Conservation (phyloP, 2,329 filamentous ascomycete genomes). For the Neonectria hederae region DNA sequence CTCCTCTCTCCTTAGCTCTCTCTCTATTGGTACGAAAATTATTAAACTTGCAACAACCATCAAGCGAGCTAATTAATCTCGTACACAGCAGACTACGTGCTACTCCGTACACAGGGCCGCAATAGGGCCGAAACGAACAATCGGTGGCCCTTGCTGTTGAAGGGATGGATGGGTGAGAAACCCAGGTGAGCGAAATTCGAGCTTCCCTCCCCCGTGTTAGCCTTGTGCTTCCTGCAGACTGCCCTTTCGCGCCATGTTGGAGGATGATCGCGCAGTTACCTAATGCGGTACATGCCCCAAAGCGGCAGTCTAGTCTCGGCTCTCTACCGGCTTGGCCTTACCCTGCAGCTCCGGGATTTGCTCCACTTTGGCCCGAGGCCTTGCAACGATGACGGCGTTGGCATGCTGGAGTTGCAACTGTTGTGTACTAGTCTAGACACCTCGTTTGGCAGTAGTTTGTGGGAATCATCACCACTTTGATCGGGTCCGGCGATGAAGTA, state of each 20-base stretch:
- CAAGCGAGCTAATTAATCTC: neutral
- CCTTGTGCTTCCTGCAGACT: too few relatives aligned
- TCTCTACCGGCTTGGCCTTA: conserved; percentile 29
- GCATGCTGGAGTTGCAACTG: neutral
- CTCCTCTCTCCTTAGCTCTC: neutral
- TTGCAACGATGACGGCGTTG: neutral
- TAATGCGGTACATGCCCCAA: conserved; percentile 20
- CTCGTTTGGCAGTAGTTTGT: neutral
- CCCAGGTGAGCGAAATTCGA: neutral
- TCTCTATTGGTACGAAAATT: neutral
- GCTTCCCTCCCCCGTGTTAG: neutral
- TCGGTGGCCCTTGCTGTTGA: neutral
- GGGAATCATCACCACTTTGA: neutral
- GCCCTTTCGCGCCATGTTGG: neutral
- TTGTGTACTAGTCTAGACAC: neutral
- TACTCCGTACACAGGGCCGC: neutral
- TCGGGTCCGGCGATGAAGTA: neutral
- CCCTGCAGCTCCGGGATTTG: neutral
- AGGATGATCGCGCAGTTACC: conserved; percentile 10
- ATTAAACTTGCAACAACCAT: neutral
- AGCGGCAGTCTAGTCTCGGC: conserved; percentile 15
- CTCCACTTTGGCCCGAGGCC: neutral
- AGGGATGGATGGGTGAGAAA: neutral
- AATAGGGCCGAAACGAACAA: conserved; percentile 15
- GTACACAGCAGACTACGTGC: too few relatives aligned